Conservation (phyloP, 1,139 yeast genomes). For the Zygosaccharomyces pseudobailii region DNA sequence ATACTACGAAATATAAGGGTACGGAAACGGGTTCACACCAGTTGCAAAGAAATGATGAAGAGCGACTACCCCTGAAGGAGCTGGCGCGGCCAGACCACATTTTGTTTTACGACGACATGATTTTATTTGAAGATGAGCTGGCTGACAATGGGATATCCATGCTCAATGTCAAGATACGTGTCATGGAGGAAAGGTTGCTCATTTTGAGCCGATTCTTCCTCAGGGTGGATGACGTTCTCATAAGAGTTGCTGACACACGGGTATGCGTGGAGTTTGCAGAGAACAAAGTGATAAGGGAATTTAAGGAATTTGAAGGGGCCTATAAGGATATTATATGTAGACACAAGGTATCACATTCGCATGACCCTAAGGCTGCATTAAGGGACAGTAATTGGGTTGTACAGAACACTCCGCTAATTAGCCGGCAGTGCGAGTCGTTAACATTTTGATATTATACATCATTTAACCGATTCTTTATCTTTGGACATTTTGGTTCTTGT, state of each 20-base stretch:
- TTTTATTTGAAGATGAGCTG: constrained; percentile 86
- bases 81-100: constrained; percentile 79
- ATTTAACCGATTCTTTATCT: neutral
- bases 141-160: constrained; percentile 94
- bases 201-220: constrained; percentile 72
- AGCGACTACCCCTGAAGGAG: constrained; percentile 61
- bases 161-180: constrained; percentile 73
- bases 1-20: constrained; percentile 76
- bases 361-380: constrained; percentile 70
- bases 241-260: constrained; percentile 80
- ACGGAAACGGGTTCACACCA: constrained; percentile 30
- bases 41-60: constrained; percentile 28
- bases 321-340: constrained; percentile 53
- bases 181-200: constrained; percentile 77
- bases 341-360: constrained; percentile 35
- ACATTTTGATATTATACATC: constrained; percentile 10
- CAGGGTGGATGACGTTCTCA: constrained; percentile 83
- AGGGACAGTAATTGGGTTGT: constrained; percentile 85
- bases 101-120: constrained; percentile 80
- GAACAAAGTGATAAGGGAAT: constrained; percentile 65
- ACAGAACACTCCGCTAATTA: constrained; percentile 47
- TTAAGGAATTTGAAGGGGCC: constrained; percentile 64
- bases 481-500: neutral
- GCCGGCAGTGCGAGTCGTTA: constrained; percentile 32
- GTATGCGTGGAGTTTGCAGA: constrained; percentile 73